These are phyloP conservation scores for Cerrena zonata DNA, from an alignment of 1,284 basidiomycete genomes.

Conservation along the genomic window DNA sequence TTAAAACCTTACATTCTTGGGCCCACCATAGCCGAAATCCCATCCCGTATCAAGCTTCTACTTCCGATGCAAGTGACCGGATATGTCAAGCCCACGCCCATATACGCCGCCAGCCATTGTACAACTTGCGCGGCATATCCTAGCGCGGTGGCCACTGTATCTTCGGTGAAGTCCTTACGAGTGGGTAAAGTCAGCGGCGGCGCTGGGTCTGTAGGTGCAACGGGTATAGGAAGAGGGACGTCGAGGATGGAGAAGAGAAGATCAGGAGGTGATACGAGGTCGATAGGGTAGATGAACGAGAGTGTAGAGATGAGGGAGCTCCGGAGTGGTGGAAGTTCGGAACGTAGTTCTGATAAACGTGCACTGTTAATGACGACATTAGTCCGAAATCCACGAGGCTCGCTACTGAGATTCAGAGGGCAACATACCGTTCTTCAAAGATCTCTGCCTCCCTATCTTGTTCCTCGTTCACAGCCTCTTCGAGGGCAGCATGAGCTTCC, in stretches of 20 bases:
- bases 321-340: constrained; percentile 50
- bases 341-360: constrained; percentile 40
- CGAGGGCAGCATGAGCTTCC: constrained; percentile 38
- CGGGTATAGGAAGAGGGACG: constrained; percentile 81
- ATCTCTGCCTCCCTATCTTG: constrained; percentile 35
- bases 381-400: no score
- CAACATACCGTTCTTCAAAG: constrained; percentile 39
- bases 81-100: constrained; percentile 76
- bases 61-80: constrained; percentile 86
- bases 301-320: constrained; percentile 72
- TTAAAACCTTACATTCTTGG: constrained; percentile 69
- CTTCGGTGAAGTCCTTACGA: constrained; percentile 74
- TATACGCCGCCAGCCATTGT: constrained; percentile 74
- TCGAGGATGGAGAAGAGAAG: constrained; percentile 80
- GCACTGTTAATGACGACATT: constrained; percentile 31
- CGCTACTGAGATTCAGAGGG: background rate
- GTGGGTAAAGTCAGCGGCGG: constrained; percentile 70
- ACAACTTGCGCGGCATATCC: constrained; percentile 84
- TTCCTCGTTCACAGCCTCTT: constrained; percentile 32
- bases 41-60: constrained; percentile 81
- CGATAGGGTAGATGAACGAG: constrained; percentile 82
- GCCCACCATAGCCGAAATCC: constrained; percentile 88
- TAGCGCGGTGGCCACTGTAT: constrained; percentile 77
- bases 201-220: constrained; percentile 70
- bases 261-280: constrained; percentile 73